Conservation (phyloP, 495 filamentous ascomycete species). For the Monascus purpureus region DNA sequence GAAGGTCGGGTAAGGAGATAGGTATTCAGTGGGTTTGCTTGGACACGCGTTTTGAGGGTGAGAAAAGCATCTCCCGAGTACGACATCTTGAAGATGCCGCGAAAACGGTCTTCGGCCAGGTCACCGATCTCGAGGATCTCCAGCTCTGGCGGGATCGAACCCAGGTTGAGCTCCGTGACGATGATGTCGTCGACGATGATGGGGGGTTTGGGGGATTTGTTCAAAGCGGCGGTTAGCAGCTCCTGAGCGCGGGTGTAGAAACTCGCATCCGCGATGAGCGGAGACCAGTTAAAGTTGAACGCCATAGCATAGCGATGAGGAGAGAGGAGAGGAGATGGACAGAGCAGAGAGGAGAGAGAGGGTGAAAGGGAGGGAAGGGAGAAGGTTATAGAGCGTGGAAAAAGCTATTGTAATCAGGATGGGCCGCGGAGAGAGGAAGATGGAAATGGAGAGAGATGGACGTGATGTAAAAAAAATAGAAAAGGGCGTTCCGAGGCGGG, state of each 20-base stretch:
- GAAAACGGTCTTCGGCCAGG: conserved; percentile 89
- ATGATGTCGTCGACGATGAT: conserved; percentile 99
- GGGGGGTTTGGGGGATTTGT: conserved; percentile 95
- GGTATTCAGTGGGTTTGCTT: conserved; percentile 95
- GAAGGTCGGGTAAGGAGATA: conserved; percentile 80
- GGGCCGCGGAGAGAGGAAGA: too few relatives aligned
- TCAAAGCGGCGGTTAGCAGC: conserved; percentile 84
- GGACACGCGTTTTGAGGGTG: conserved; percentile 86
- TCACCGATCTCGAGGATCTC: conserved; percentile 97
- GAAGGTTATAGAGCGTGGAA: too few relatives aligned
- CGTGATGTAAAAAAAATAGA: too few relatives aligned
- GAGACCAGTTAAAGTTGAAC: conserved; percentile 99
- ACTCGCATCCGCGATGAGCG: conserved; percentile 79
- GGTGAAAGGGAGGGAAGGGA: not conserved
- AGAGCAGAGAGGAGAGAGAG: not conserved
- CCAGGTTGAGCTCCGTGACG: conserved; percentile 93
- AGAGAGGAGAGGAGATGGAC: not conserved
- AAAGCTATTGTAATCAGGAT: too few relatives aligned
- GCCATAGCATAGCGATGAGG: conserved; percentile 48
- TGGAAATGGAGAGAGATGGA: too few relatives aligned
- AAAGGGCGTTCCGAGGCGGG: too few relatives aligned
- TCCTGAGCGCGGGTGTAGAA: conserved; percentile 88
- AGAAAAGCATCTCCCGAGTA: conserved; percentile 91
- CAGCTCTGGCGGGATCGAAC: conserved; percentile 77
- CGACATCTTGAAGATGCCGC: conserved; percentile 98